Base-by-base conservation (phyloP, 2,329 filamentous ascomycete species). In the Pestalotiopsis sp. region DNA sequence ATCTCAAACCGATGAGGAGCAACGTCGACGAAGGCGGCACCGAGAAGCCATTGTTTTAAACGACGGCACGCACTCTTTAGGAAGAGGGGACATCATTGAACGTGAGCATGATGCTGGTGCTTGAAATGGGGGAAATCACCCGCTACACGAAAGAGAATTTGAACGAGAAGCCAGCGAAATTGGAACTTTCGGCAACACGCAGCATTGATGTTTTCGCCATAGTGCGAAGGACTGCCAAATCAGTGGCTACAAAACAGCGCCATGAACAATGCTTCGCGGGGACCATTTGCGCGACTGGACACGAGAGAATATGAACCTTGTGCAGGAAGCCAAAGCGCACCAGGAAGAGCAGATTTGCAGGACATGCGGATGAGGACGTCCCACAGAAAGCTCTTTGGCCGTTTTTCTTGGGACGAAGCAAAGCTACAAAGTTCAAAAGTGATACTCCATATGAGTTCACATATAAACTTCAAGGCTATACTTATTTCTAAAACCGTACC, bases 41-140 rank as follows among this genome's bases (percentile, higher is more conserved):
- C 87, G 94, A 72, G 94, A 97, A 82, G 94, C 94, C 4, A 95
- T 98, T 88, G 94, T 98, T 23, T 83, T 97, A 68, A 95, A 94
- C 75, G 94, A 97, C 75, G 93, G 93, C n/a, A 93, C 89, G 25
- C 86, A 91, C 39, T 92, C 93, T 1, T 79, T 97, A 59, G 90
- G 88, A 4, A 88, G 90, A 71, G 89, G 89, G 59, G 93, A 97
- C 77, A 97, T 97, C 45, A 93, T 95, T 66, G 91, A 96, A 78
- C 83, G 88, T 70, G 86, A 85, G 49, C 82, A 85, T 60, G 81
- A 82, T 61, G 83, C 82, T 65, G 74, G 72, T 38, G 72, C 56
- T 76, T 81, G 68, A 79, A 38, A 3, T n/a, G 9, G 23, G 23
- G 25, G 14, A 36, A 11, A 27, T 17, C n/a, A 17, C n/a, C n/a